Conservation (phyloP, 148 eudicot species). For the Cornus controversa region DNA sequence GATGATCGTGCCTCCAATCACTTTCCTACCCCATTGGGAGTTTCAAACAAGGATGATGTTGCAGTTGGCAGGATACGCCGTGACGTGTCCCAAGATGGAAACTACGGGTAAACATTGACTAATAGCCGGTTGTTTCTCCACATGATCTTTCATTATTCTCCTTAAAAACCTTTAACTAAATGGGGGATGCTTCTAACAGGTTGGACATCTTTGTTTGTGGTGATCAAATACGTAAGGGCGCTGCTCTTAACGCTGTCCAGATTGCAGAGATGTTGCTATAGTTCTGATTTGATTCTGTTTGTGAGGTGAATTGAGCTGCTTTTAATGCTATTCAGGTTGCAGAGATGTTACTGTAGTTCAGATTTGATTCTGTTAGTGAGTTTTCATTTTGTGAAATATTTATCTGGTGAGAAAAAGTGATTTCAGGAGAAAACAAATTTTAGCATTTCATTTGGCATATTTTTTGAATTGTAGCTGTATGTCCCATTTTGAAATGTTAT, state of each 20-base stretch:
- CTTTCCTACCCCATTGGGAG: slow-evolving; percentile 94
- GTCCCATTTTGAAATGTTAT: neutral
- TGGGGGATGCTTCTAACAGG: slow-evolving; percentile 31
- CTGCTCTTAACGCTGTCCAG: slow-evolving; percentile 92
- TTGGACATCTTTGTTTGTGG: slow-evolving; percentile 97
- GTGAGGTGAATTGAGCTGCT: slow-evolving; percentile 67
- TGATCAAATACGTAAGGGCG: slow-evolving; percentile 98
- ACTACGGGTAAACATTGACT: slow-evolving; percentile 53
- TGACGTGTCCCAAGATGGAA: slow-evolving; percentile 89
- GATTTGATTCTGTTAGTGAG: slow-evolving; percentile 1
- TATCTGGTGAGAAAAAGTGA: neutral
- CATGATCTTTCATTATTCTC: neutral
- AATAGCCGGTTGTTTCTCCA: neutral
- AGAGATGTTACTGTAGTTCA: slow-evolving; percentile 68
- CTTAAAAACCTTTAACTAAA: slow-evolving; percentile 13
- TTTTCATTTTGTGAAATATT: neutral
- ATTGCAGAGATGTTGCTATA: slow-evolving; percentile 93
- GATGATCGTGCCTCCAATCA: slow-evolving; percentile 75
- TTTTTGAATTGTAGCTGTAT: neutral
- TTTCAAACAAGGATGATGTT: slow-evolving; percentile 85
- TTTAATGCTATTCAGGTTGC: slow-evolving; percentile 93
- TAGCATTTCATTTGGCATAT: neutral
- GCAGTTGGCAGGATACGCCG: slow-evolving; percentile 94
- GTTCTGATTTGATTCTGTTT: slow-evolving; percentile 10
- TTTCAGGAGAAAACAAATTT: neutral